These are phyloP conservation scores for Tylopilus sp. DNA, from an alignment of 1,284 basidiomycete species.

Conservation along the genomic window DNA sequence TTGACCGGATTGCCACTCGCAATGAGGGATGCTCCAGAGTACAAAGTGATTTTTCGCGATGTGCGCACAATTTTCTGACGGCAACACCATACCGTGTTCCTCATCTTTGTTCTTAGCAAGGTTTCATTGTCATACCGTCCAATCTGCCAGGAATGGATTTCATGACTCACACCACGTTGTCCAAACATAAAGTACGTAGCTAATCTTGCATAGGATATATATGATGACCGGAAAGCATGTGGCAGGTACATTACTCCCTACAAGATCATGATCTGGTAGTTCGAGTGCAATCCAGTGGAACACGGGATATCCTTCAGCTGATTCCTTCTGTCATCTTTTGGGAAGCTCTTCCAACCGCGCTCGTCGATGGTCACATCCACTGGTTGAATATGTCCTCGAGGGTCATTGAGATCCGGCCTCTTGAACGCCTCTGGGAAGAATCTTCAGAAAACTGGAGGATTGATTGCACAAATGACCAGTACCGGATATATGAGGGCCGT, in stretches of 20 bases:
- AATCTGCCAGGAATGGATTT: too few species aligned
- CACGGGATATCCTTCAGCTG: slow-evolving; percentile 41
- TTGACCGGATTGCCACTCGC: too few species aligned
- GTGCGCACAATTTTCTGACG: too few species aligned
- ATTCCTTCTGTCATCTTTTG: slow-evolving; percentile 45
- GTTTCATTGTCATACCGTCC: too few species aligned
- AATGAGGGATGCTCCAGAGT: too few species aligned
- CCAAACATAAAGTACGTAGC: too few species aligned
- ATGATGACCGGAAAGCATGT: too few species aligned
- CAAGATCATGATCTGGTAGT: slow-evolving; percentile 37
- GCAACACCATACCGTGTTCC: too few species aligned
- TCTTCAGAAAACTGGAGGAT: slow-evolving; percentile 27
- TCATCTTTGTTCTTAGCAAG: too few species aligned
- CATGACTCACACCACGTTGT: too few species aligned
- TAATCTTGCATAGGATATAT: too few species aligned
- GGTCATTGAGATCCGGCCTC: slow-evolving; percentile 50
- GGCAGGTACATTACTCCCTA: slow-evolving; percentile 15
- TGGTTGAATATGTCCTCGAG: slow-evolving; percentile 48
- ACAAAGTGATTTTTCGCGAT: too few species aligned
- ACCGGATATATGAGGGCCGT: slow-evolving; percentile 21
- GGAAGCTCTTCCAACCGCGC: slow-evolving; percentile 49
- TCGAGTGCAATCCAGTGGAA: slow-evolving; percentile 19
- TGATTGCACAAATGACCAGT: neutral
- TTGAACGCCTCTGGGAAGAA: slow-evolving; percentile 30
- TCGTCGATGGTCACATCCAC: slow-evolving; percentile 48